These are phyloP conservation scores for Lactarius indigo DNA, from an alignment of 768 basidiomycete species.

Conservation along the genomic window DNA sequence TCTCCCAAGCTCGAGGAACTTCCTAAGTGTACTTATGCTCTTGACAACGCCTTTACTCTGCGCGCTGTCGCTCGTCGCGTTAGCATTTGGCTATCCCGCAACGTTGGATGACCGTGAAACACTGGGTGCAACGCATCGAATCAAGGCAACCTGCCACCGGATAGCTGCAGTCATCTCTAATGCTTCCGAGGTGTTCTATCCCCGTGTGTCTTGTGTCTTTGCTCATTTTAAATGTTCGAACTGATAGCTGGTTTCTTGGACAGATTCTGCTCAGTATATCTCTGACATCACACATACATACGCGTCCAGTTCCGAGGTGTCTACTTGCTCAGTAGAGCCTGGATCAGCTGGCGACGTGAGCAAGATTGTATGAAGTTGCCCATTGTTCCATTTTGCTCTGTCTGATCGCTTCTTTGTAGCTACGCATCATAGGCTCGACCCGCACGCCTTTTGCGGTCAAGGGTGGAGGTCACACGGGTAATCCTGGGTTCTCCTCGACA, in stretches of 20 bases:
- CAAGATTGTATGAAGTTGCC: conserved; percentile 15
- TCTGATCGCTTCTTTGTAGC: background rate
- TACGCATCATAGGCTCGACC: background rate
- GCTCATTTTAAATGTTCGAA: background rate
- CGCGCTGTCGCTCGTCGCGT: background rate
- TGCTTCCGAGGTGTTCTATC: background rate
- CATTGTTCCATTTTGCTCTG: background rate
- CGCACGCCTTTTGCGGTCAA: conserved; percentile 16
- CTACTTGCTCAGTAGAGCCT: conserved; percentile 24
- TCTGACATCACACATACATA: background rate
- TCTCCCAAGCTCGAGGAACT: background rate
- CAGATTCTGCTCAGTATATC: background rate
- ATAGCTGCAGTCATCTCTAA: background rate
- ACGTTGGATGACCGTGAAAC: background rate
- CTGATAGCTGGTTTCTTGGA: background rate
- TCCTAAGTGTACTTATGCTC: background rate
- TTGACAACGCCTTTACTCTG: background rate
- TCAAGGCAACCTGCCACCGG: background rate
- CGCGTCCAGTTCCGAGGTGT: conserved; percentile 4
- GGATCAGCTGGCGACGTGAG: conserved; percentile 21
- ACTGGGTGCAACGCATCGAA: background rate
- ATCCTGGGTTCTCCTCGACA: conserved; percentile 28
- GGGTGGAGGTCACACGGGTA: conserved; percentile 27
- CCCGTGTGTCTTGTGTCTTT: background rate
- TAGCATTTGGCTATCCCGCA: background rate